phyloP scores from a whole-genome alignment of 257 asterid genomes.

The Solanum etuberosum region DNA sequence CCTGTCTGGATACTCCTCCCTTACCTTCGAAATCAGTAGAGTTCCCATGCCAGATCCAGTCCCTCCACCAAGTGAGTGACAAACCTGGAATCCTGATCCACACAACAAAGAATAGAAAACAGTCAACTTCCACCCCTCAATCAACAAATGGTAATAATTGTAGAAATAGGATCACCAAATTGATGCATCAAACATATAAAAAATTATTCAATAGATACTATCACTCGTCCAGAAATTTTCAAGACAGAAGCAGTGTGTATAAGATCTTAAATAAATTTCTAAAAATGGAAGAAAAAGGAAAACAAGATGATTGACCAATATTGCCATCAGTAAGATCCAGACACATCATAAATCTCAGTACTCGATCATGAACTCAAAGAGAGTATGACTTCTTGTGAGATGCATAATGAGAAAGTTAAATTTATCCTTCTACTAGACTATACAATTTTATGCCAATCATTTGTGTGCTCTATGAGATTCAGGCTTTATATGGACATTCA shows the following conservation, averaged over 20 bases:
- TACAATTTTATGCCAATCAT: neutral
- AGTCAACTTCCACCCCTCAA: neutral
- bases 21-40: slow-evolving; percentile 52
- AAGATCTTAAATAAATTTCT: neutral
- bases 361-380: neutral
- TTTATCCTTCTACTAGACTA: neutral
- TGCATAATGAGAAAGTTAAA: neutral
- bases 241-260: neutral
- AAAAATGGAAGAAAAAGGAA: neutral
- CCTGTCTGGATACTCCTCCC: slow-evolving; percentile 61
- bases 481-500: neutral
- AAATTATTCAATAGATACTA: neutral
- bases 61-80: slow-evolving; percentile 68
- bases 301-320: neutral
- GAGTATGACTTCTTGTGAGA: neutral
- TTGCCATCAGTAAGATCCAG: neutral
- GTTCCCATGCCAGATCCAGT: slow-evolving; percentile 71
- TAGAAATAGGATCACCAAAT: neutral
- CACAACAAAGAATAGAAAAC: neutral
- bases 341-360: neutral
- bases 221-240: neutral
- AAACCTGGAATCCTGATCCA: slow-evolving; percentile 49
- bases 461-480: neutral
- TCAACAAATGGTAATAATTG: neutral
- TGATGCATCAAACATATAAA: neutral